These are phyloP conservation scores for Trypanosoma caninum DNA, from an alignment of 208 protist genomes.

Conservation along the genomic window DNA sequence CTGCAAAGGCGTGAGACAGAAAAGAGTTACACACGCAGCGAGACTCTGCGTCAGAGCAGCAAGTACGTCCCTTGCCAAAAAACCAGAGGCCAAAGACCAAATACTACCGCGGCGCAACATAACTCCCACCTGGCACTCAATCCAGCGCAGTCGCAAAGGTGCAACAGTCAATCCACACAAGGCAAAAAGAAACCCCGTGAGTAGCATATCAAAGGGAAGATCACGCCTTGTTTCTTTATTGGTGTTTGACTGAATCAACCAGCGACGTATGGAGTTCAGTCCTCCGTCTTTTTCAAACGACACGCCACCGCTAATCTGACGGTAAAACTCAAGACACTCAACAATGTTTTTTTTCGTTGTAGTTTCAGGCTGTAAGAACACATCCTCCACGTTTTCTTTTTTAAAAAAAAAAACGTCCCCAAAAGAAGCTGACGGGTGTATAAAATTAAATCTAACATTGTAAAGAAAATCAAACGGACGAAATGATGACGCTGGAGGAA, in stretches of 20 bases:
- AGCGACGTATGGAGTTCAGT: constrained; percentile 32
- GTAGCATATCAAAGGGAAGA: constrained; percentile 44
- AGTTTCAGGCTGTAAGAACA: not conserved
- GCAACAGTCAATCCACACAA: constrained; percentile 44
- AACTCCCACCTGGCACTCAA: constrained; percentile 66
- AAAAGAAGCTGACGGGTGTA: constrained; percentile 20
- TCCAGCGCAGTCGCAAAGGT: constrained; percentile 57
- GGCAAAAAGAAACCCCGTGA: constrained; percentile 49
- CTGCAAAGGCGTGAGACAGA: not conserved
- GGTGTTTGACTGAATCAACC: constrained; percentile 64
- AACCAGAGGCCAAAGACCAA: constrained; percentile 63
- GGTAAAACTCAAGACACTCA: constrained; percentile 42
- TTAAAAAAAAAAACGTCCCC: constrained; percentile 40
- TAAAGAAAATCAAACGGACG: constrained; percentile 80
- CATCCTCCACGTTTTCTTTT: constrained; percentile 2
- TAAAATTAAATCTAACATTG: constrained; percentile 70
- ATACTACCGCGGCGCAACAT: constrained; percentile 68
- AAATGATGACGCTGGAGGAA: constrained; percentile 70
- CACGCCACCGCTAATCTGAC: constrained; percentile 11
- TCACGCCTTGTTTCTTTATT: constrained; percentile 30
- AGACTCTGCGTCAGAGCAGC: constrained; percentile 43
- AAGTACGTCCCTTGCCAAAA: constrained; percentile 38
- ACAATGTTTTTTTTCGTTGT: constrained; percentile 9
- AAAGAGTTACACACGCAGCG: constrained; percentile 12
- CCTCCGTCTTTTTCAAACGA: constrained; percentile 17